A percentile compares a stretch with the other conserved stretches of the same genome.
Conservation (phyloP, 441 rosid genomes). For the Eutrema salsugineum region DNA sequence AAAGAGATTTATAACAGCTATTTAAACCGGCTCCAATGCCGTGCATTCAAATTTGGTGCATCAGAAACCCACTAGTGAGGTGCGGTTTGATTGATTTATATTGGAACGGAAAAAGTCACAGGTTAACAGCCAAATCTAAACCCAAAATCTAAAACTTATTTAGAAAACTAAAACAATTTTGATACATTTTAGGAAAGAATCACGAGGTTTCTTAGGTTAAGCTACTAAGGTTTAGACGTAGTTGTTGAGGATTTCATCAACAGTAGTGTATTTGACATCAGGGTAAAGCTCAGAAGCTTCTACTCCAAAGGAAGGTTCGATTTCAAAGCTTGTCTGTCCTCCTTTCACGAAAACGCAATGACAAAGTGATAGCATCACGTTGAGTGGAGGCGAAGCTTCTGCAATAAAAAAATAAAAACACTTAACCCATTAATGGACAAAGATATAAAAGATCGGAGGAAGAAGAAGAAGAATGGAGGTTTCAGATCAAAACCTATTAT, state of each 20-base stretch:
- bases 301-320: constrained; percentile 54
- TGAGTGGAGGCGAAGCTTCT: constrained; percentile 42
- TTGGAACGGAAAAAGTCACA: not conserved
- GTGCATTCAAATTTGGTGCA: not conserved
- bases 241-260: constrained; percentile 51
- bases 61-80: not conserved
- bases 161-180: not conserved
- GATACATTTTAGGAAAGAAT: not conserved
- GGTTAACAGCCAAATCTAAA: not conserved
- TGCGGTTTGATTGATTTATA: not conserved
- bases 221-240: constrained; percentile 23
- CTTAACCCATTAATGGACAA: not conserved
- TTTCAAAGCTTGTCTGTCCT: constrained; percentile 49
- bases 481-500: constrained; percentile 41
- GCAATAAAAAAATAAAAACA: not conserved
- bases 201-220: not conserved
- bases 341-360: constrained; percentile 59
- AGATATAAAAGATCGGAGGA: not conserved
- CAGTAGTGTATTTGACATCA: constrained; percentile 53
- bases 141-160: not conserved
- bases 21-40: not conserved
- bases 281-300: constrained; percentile 76
- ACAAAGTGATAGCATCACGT: constrained; percentile 38
- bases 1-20: not conserved
- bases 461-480: not conserved